A percentile compares a stretch with the other conserved stretches of the same genome.
Evolutionary conservation across 805 yeast species (phyloP).

Genomic region (Saccharomycopsis selenospora): DNA sequence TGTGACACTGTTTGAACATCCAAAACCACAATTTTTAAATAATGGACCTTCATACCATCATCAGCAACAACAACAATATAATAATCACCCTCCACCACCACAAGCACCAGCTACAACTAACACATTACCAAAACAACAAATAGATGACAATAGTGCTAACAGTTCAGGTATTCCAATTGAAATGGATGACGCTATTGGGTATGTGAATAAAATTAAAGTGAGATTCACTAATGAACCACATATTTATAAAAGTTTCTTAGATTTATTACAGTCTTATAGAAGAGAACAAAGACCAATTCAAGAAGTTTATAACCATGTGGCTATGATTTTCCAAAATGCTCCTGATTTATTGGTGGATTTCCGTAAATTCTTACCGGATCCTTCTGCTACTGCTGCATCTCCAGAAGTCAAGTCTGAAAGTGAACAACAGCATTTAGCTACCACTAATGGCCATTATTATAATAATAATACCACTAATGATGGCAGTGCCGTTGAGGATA

Average conservation of each 20-base stretch:
- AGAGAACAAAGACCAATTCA: conserved; percentile 92
- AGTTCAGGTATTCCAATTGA: conserved; percentile 42
- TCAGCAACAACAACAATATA: conserved; percentile 8
- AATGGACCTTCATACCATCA: conserved; percentile 16
- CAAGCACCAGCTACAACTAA: neutral
- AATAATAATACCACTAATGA: conserved; percentile 24
- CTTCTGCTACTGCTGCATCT: conserved; percentile 20
- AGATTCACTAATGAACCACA: conserved; percentile 93
- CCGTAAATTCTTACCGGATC: conserved; percentile 89
- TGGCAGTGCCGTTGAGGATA: neutral
- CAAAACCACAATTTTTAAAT: conserved; percentile 18
- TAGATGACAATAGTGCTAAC: neutral
- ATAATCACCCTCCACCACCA: neutral
- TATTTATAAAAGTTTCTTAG: conserved; percentile 89
- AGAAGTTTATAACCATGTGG: conserved; percentile 91
- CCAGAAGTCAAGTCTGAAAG: neutral
- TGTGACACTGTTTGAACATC: conserved; percentile 19
- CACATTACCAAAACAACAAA: neutral
- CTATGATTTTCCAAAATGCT: conserved; percentile 79
- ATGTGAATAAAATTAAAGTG: conserved; percentile 93
- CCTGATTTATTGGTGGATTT: conserved; percentile 94
- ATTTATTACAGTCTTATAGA: conserved; percentile 92
- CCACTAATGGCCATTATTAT: conserved; percentile 17
- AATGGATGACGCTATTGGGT: conserved; percentile 93
- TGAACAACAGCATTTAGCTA: neutral